These are phyloP conservation scores for Coemansia sp. DNA, from an alignment of 192 early-diverging fungal genomes.

Conservation along the genomic window DNA sequence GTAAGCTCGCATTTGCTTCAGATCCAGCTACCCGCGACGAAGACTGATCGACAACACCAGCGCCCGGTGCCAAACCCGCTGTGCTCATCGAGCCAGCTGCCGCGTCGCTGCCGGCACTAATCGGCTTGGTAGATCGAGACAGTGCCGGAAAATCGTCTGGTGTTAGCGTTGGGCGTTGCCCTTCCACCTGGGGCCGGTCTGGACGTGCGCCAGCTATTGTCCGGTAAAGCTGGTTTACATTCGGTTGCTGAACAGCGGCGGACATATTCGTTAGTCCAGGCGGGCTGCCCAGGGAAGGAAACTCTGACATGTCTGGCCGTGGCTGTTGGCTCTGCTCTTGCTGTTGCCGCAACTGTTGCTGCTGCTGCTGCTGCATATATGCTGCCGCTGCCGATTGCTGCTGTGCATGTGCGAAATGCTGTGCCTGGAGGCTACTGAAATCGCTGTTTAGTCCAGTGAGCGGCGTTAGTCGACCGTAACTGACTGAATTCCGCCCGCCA, in stretches of 20 bases:
- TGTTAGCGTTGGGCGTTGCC: constrained; percentile 26
- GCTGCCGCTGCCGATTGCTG: constrained; percentile 28
- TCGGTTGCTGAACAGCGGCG: constrained; percentile 20
- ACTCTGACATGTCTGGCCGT: constrained; percentile 50
- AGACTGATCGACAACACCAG: constrained; percentile 16
- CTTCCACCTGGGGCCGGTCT: constrained; percentile 13
- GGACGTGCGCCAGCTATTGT: constrained; percentile 28
- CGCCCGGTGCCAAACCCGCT: constrained; percentile 17
- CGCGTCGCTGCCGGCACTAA: constrained; percentile 1
- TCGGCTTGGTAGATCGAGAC: constrained; percentile 15
- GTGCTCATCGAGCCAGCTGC: constrained; percentile 6
- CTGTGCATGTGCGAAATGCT: constrained; percentile 29
- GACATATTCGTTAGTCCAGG: constrained; percentile 27
- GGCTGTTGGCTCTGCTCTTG: constrained; percentile 26
- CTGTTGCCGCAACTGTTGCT: constrained; percentile 23
- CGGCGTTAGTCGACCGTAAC: constrained; percentile 32
- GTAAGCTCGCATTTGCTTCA: constrained; percentile 10
- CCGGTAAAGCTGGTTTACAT: constrained; percentile 35
- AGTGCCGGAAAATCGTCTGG: constrained; percentile 46
- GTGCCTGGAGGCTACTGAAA: constrained; percentile 34
- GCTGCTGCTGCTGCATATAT: constrained; percentile 29
- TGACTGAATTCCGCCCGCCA: constrained; percentile 31
- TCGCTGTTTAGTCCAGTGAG: constrained; percentile 16
- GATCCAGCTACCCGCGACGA: constrained; percentile 7
- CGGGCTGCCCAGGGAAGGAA: constrained; percentile 46